Percentiles rank a stretch among this genome's conserved stretches.
phyloP scores from a whole-genome alignment of 108 stramenopile genomes.

The Stephanodiscus triporus region DNA sequence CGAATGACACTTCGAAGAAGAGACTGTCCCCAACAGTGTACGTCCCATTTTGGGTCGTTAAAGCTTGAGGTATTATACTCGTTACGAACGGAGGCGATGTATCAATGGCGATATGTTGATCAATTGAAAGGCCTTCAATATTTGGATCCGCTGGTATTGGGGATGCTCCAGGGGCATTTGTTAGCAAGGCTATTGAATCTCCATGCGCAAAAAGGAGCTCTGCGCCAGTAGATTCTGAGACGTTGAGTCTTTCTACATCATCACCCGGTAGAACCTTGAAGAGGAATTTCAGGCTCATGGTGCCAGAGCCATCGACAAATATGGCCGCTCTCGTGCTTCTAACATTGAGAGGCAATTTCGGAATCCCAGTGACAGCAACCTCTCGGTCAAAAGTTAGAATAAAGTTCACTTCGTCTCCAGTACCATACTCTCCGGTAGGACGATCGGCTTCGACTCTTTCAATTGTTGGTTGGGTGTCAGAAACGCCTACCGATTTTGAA shows the following conservation, averaged over 20 bases:
- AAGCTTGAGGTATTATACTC: conserved; percentile 29
- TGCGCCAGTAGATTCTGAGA: conserved; percentile 12
- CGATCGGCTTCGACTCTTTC: conserved; percentile 22
- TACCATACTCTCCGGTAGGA: conserved; percentile 44
- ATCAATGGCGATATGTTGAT: conserved; percentile 29
- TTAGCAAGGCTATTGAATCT: conserved; percentile 31
- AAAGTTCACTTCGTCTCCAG: conserved; percentile 47
- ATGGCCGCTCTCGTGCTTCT: conserved; percentile 33
- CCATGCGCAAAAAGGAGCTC: conserved; percentile 12
- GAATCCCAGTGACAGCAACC: conserved; percentile 39
- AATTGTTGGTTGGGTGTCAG: conserved; percentile 30
- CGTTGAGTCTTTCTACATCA: conserved; percentile 19
- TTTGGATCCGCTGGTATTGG: conserved; percentile 27
- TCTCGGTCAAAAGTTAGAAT: conserved; percentile 48
- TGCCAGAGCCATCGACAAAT: conserved; percentile 43
- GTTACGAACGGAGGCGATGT: conserved; percentile 40
- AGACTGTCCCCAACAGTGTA: conserved; percentile 49
- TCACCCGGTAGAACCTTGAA: conserved; percentile 51
- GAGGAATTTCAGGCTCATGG: conserved; percentile 38
- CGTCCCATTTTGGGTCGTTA: conserved; percentile 31
- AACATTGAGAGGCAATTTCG: conserved; percentile 38
- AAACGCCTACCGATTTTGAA: conserved; percentile 36
- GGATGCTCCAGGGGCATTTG: conserved; percentile 23
- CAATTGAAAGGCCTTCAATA: conserved; percentile 16
- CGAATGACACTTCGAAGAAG: conserved; percentile 49